Base-by-base conservation (phyloP, 2,329 filamentous ascomycete genomes). In the Cladorrhinum sp. region DNA sequence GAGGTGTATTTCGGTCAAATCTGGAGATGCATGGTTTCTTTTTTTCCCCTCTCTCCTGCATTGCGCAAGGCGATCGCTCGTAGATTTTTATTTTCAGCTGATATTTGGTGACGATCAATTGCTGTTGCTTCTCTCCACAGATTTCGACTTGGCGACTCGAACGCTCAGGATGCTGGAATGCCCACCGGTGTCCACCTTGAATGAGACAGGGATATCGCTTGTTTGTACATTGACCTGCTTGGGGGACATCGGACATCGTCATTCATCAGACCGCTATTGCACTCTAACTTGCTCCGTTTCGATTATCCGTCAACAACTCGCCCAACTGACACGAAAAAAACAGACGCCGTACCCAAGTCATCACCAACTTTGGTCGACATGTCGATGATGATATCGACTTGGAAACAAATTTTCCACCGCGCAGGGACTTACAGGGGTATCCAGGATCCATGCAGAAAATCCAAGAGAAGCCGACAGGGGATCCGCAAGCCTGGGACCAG, bases 381-480 rank as follows among this genome's bases (percentile, higher is more conserved):
- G 49, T 24, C 7, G 49, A 36, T 36, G 10, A 18, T 42, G 55
- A 21, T 33, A 24, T 58, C 56, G 56, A 12, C 48, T 51, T 39
- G 56, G 51, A 46, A 18, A 21, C 59, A 51, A 53, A 58, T 59
- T 55, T 46, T 49, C 28, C 55, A 42, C 57, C n/a, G 36, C 33
- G n/a, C 16, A 10, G 24, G 18, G 23, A 46, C 42, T 16, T 7
- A 30, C 50, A 62, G 42, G 60, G 60, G 28, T 50, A 14, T 49
- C 20, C 49, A 51, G 42, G 14, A 60, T 56, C 60, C 58, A 48
- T 59, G 62, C 48, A 52, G 60, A 24, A 62, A 62, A 64, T 62
- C 61, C 51, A 18, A 46, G 42, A 46, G n/a, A 46, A 20, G 18
- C 18, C 16, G n/a, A 46, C 42, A 18, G n/a, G 42, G 42, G 42